These are phyloP conservation scores for Fusarium odoratissimum DNA, from an alignment of 2,329 filamentous ascomycete genomes.

Conservation along the genomic window DNA sequence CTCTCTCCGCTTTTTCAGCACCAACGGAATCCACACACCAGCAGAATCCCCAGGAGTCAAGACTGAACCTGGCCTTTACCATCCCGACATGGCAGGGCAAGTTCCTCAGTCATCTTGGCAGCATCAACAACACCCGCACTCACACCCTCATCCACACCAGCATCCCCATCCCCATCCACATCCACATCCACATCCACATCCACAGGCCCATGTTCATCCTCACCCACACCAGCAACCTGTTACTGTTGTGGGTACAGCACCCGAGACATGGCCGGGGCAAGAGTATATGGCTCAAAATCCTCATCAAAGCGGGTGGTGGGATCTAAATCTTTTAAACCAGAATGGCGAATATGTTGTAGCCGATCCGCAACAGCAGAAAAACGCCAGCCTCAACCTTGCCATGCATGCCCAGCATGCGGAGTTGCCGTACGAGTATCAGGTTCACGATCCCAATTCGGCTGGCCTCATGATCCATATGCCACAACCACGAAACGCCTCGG, in stretches of 20 bases:
- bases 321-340: constrained; percentile 46
- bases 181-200: constrained; percentile 3
- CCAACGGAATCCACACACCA: constrained; percentile 51
- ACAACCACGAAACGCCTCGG: constrained; percentile 54
- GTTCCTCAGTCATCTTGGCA: constrained; percentile 37
- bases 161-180: not conserved
- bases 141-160: constrained; percentile 26
- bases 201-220: not conserved
- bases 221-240: constrained; percentile 36
- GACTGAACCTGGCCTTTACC: constrained; percentile 46
- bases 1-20: constrained; percentile 48
- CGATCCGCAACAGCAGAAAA: constrained; percentile 50
- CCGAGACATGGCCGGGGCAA: constrained; percentile 43
- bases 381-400: constrained; percentile 53
- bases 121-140: constrained; percentile 40
- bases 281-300: constrained; percentile 44
- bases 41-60: constrained; percentile 54
- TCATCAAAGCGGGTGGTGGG: constrained; percentile 49
- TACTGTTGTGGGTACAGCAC: constrained; percentile 22
- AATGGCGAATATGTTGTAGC: constrained; percentile 42
- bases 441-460: constrained; percentile 46
- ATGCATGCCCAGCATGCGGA: constrained; percentile 56
- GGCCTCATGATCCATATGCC: constrained; percentile 68
- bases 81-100: constrained; percentile 36
- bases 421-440: constrained; percentile 55